phyloP scores from a whole-genome alignment of 495 filamentous ascomycete species.

The Tirmania nivea region DNA sequence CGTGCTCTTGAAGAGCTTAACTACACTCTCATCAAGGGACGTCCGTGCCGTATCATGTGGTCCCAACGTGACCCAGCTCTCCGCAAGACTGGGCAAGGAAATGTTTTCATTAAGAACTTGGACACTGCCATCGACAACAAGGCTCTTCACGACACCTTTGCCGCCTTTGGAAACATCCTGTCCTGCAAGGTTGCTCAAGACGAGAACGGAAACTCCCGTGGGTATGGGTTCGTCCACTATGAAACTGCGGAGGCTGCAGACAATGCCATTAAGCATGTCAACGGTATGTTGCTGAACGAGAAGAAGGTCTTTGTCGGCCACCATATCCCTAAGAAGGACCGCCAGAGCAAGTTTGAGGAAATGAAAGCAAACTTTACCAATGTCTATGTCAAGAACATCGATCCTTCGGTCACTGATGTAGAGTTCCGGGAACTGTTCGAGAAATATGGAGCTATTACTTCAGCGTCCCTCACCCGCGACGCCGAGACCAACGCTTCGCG shows the following conservation, averaged over 20 bases:
- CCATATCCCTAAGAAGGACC: conserved; percentile 99
- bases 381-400: conserved; percentile 97
- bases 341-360: conserved; percentile 99
- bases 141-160: conserved; percentile 97
- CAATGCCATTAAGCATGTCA: conserved; percentile 97
- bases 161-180: conserved; percentile 96
- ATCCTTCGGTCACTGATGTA: conserved; percentile 66
- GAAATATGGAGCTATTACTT: conserved; percentile 82
- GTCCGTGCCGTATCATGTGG: conserved; percentile 99
- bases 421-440: conserved; percentile 87
- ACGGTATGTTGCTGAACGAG: conserved; percentile 98
- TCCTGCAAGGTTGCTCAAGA: conserved; percentile 99
- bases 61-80: conserved; percentile 97
- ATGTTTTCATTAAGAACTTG: conserved; percentile 99
- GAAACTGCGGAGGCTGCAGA: conserved; percentile 94
- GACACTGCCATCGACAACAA: conserved; percentile 99
- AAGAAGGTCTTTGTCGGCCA: conserved; percentile 99
- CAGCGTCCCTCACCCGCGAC: conserved; percentile 80
- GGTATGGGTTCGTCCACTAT: conserved; percentile 99
- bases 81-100: conserved; percentile 97
- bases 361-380: conserved; percentile 99
- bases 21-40: conserved; percentile 98
- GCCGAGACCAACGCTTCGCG: conserved; percentile 70
- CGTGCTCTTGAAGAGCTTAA: conserved; percentile 97
- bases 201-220: conserved; percentile 86